A percentile compares a stretch with the other conserved stretches of the same genome.
Evolutionary conservation across 2,329 filamentous ascomycete species (phyloP).

Genomic region (Fusarium mexicanum): DNA sequence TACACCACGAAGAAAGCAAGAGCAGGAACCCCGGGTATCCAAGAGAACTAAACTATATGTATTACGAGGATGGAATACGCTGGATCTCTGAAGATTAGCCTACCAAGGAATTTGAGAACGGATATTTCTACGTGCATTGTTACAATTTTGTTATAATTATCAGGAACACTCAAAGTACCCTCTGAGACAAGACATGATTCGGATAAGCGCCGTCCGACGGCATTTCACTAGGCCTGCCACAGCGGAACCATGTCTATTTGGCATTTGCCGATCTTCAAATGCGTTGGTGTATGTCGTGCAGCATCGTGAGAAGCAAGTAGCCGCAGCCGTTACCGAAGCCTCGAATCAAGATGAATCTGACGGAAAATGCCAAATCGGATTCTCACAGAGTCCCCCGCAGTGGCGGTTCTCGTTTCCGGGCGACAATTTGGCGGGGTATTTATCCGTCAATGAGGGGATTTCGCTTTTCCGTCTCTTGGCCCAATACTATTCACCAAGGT

Average conservation of each 20-base stretch:
- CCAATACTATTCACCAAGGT: neutral
- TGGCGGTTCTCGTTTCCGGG: neutral
- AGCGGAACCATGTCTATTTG: rapidly evolving
- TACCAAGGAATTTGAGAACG: rapidly evolving
- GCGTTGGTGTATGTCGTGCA: neutral
- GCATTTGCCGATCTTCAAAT: neutral
- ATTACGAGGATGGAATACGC: rapidly evolving
- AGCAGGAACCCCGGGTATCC: neutral
- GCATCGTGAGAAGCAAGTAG: neutral
- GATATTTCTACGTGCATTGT: neutral
- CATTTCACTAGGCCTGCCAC: rapidly evolving
- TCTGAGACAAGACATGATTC: neutral
- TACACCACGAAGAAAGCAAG: neutral
- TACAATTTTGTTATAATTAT: rapidly evolving
- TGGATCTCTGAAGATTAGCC: rapidly evolving
- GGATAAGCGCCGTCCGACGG: neutral
- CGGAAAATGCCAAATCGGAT: constrained; percentile 18
- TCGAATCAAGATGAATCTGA: neutral
- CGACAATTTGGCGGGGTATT: neutral
- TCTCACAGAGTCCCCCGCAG: neutral
- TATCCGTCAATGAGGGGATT: constrained; percentile 19
- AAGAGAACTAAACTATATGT: neutral
- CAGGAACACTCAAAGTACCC: rapidly evolving
- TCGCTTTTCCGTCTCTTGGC: constrained; percentile 9
- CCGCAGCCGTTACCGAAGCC: neutral